Base-by-base conservation (phyloP, 495 filamentous ascomycete species). In the Xeromyces bisporus region DNA sequence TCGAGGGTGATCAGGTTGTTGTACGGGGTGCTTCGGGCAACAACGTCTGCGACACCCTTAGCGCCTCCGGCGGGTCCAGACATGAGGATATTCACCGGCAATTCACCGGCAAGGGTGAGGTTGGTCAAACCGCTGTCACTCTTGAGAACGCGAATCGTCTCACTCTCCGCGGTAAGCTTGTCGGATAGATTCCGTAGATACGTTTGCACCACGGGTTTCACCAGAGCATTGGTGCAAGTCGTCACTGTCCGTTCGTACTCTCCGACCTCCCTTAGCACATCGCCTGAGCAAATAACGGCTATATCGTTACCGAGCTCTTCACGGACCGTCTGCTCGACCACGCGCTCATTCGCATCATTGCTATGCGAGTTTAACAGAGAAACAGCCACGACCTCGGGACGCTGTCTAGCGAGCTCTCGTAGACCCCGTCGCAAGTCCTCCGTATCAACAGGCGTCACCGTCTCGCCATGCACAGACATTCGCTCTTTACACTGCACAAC, bases 181-280 rank as follows among this genome's bases (percentile, higher is more conserved):
- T 50, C 40, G 3, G 46, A 43, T 7, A 67, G 43, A 14, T 61
- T 58, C 2, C 27, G 29, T 7, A 66, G 41, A 37, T 66, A 67
- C 2, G 35, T 47, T 31, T 62, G 53, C 2, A 67, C 61, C 8
- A 62, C 49, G 0, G 64, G 64, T 40, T 66, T 61, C 4, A 67
- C 59, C 6, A 66, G 51, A 0, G 61, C 55, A 33, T 66, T 67
- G 0, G 60, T 62, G 10, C 62, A 61, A 0, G 62, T 60, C 0
- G 62, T 67, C 3, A 66, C 58, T 1, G 64, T 66, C 1, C 62
- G 51, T 41, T 67, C 62, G 28, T 66, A 67, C 37, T 67, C 64
- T 6, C 62, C 60, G 1, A 65, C 51, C 41, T 67, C 64, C 0
- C 53, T 50, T 12, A 66, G 37, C 0, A 66, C 61, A 32, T 65